phyloP scores from a whole-genome alignment of 1,284 basidiomycete genomes.

The Wolfiporia cocos region DNA sequence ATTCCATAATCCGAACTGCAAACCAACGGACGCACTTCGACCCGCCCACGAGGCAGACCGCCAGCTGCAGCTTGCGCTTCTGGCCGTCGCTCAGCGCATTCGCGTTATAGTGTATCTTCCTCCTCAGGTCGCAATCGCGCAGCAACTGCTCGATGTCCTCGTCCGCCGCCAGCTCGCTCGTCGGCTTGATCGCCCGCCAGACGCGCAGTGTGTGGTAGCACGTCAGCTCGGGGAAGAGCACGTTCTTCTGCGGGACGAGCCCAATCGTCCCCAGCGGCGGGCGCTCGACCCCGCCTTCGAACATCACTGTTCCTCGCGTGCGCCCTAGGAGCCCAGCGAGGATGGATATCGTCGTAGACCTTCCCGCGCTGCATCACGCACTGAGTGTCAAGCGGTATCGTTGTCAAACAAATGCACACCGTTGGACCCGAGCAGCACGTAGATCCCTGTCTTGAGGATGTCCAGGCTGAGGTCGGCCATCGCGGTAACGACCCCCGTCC shows the following conservation, averaged over 20 bases:
- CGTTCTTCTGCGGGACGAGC: constrained; percentile 80
- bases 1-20: neutral
- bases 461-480: constrained; percentile 58
- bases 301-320: constrained; percentile 56
- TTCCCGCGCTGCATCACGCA: constrained; percentile 54
- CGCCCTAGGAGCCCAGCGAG: constrained; percentile 56
- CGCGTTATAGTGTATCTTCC: constrained; percentile 63
- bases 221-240: constrained; percentile 72
- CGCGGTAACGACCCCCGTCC: constrained; percentile 44
- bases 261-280: constrained; percentile 62
- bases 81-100: constrained; percentile 66
- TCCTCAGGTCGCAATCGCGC: constrained; percentile 65
- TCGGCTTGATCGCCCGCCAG: constrained; percentile 66
- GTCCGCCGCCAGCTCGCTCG: constrained; percentile 38
- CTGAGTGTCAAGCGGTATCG: neutral
- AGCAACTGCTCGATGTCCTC: constrained; percentile 60
- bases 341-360: constrained; percentile 67
- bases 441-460: constrained; percentile 66
- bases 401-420: constrained; percentile 24
- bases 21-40: constrained; percentile 45
- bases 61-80: constrained; percentile 31
- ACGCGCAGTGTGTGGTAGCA: constrained; percentile 69
- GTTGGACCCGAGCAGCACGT: constrained; percentile 69
- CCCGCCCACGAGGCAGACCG: constrained; percentile 71
- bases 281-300: constrained; percentile 46